A percentile compares a stretch with the other conserved stretches of the same genome.
Evolutionary conservation across 73 alveolate species (phyloP).

Genomic region (Diophrys sp.): DNA sequence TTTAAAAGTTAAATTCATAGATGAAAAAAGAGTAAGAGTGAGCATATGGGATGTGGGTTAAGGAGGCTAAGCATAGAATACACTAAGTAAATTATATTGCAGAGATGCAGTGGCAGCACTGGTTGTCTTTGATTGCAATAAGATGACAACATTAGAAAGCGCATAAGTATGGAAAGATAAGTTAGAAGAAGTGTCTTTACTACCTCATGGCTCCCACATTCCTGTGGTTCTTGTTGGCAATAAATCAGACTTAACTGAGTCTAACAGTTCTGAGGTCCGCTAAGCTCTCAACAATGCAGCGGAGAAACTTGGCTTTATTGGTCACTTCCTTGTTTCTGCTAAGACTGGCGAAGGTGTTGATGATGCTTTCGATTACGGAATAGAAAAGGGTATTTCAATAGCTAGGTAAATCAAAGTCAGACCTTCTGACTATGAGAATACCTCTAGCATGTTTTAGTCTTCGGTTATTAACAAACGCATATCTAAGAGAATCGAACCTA

Average conservation of each 20-base stretch:
- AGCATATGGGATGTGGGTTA: slow-evolving; percentile 74
- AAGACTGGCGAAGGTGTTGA: background rate
- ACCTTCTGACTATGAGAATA: background rate
- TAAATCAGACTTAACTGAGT: background rate
- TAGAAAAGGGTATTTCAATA: background rate
- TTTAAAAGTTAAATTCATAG: background rate
- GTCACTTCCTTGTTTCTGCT: background rate
- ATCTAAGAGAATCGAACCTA: background rate
- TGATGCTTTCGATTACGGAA: background rate
- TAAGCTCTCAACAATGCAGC: background rate
- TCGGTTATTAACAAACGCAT: background rate
- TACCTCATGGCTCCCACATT: background rate
- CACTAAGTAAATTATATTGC: slow-evolving; percentile 65
- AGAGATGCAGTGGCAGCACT: slow-evolving; percentile 77
- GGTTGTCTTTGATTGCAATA: slow-evolving; percentile 44
- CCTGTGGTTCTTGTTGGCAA: background rate
- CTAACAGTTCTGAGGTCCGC: background rate
- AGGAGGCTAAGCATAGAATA: slow-evolving; percentile 73
- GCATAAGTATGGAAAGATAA: background rate
- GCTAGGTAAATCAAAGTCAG: background rate
- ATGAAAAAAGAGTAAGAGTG: background rate
- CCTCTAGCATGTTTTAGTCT: background rate
- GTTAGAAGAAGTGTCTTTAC: background rate
- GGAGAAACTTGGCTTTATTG: background rate
- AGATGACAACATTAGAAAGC: background rate